phyloP scores from a whole-genome alignment of 1,284 basidiomycete species.

The Ceratobasidium sp. region DNA sequence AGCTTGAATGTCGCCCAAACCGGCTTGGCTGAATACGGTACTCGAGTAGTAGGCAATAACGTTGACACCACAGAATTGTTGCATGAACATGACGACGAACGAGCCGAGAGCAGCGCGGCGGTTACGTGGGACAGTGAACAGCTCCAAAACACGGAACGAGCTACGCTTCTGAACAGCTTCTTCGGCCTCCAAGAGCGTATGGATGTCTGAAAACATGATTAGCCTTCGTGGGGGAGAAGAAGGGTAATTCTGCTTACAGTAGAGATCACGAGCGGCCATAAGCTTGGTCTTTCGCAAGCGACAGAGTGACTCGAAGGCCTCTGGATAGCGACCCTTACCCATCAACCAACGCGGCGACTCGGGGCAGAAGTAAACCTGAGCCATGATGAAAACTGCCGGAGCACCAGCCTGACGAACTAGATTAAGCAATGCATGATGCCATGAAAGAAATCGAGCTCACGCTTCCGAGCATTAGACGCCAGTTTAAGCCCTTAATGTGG shows the following conservation, averaged over 20 bases:
- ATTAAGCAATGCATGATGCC: background rate
- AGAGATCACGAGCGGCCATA: conserved; percentile 83
- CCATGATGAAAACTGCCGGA: conserved; percentile 72
- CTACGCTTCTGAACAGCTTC: conserved; percentile 66
- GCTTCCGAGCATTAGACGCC: conserved; percentile 76
- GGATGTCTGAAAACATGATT: conserved; percentile 66
- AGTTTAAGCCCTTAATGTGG: conserved; percentile 69
- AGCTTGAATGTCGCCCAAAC: conserved; percentile 65
- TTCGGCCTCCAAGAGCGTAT: conserved; percentile 77
- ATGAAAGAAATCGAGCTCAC: conserved; percentile 56
- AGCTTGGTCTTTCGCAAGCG: conserved; percentile 75
- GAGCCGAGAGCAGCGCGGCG: conserved; percentile 80
- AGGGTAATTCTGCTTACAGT: conserved; percentile 60
- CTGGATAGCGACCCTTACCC: conserved; percentile 72
- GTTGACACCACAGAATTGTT: conserved; percentile 74
- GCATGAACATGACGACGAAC: conserved; percentile 79
- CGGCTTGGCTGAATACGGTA: conserved; percentile 73
- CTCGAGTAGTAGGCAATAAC: conserved; percentile 78
- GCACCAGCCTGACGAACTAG: conserved; percentile 65
- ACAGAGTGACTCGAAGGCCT: conserved; percentile 75
- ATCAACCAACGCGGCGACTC: conserved; percentile 74
- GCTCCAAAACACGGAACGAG: conserved; percentile 67
- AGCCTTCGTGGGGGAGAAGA: conserved; percentile 47
- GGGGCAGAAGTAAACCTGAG: conserved; percentile 68
- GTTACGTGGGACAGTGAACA: conserved; percentile 81